A percentile compares a stretch with the other conserved stretches of the same genome.
These are phyloP conservation scores for Mollisia scopiformis DNA, from an alignment of 2,329 filamentous ascomycete species.

Conservation along the genomic window DNA sequence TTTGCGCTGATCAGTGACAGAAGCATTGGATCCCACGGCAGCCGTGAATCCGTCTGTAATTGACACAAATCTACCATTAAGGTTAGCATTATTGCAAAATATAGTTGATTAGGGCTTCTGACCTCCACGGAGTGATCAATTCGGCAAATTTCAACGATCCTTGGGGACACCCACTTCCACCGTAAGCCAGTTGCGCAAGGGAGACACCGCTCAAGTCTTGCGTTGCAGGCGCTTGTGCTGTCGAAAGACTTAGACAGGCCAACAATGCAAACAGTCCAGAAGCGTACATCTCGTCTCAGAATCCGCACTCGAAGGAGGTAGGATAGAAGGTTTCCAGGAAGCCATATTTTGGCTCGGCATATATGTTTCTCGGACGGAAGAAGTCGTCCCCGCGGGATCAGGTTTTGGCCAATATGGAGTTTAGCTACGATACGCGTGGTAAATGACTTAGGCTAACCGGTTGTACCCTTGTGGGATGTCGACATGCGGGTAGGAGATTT, in stretches of 20 bases:
- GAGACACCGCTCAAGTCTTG: neutral
- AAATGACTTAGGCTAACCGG: neutral
- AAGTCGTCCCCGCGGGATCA: neutral
- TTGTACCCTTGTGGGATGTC: neutral
- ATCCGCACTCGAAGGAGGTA: neutral
- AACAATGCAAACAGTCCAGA: neutral
- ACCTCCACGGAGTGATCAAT: neutral
- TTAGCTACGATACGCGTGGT: neutral
- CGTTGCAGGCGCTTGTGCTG: neutral
- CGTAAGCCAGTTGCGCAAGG: neutral
- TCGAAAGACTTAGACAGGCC: neutral
- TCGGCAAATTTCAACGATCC: neutral
- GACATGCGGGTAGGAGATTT: neutral
- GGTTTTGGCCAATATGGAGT: neutral
- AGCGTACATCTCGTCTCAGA: neutral
- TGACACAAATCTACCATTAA: neutral
- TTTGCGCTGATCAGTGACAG: neutral
- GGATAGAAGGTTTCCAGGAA: neutral
- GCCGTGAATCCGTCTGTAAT: neutral
- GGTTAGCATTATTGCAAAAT: neutral
- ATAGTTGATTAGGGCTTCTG: neutral
- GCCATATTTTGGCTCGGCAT: neutral
- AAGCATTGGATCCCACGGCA: neutral
- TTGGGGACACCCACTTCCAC: neutral
- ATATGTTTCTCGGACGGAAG: neutral